Evolutionary conservation across 1,139 yeast genomes (phyloP), one percentile per base, ranked within the genome.

Genomic region (Suhomyces wounanorum): DNA sequence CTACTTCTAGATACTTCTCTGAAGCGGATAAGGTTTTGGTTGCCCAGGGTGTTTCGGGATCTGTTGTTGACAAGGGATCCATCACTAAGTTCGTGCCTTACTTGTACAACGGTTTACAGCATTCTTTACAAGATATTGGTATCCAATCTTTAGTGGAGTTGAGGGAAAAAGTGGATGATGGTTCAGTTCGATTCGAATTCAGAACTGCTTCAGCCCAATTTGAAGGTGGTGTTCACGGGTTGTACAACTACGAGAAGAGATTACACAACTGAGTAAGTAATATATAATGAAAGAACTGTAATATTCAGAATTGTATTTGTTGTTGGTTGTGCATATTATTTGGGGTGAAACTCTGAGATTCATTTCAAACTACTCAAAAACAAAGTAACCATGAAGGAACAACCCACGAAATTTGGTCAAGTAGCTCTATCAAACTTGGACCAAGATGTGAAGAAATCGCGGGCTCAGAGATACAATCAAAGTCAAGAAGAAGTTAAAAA

Each of bases 21-120:
- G 99, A 94, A 78, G 77, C 90, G 58, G 99, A 94, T 73, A 81
- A 88, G 67, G 98, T 94, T 58, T 82, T 94, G 61, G 99, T 94
- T 61, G 99, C 99, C 50, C 99, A 94, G 79, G 99, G 99, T 82
- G 99, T 94, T 60, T 82, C 96, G 58, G 99, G 99, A 64, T 81
- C 96, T 49, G 99, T 94, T 63, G 86, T 91, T 62, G 99, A 94
- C 78, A 90, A 92, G 73, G 99, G 99, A 64, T 91, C 98, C 40
- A 81, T 94, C 68, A 83, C 85, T 70, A 94, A 94, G 78, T 94
- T 91, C 69, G 78, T 94, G 60, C 99, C 99, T 58, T 94, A 94
- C 80, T 79, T 94, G 72, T 87, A 79, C 83, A 87, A 89, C 63
- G 99, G 99, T 73, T 82, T 94, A 69, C 98, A 94, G 81, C 99